phyloP scores from a whole-genome alignment of 176 grass and related monocot genomes.

The sorghum (Sorghum bicolor) region Sorghum_bicolor_NCBIv3 NC_012871.2:64155001-64155500 shows the following conservation, averaged over 20 bases:
- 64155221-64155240: background rate
- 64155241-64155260: background rate
- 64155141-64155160: slow-evolving; percentile 8
- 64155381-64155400: slow-evolving; percentile 33
- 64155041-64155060: slow-evolving; percentile 40
- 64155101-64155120: background rate
- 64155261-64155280: slow-evolving; percentile 42
- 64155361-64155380: slow-evolving; percentile 72
- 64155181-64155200: background rate
- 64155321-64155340: slow-evolving; percentile 59
- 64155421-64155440: background rate
- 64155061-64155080: slow-evolving; percentile 28
- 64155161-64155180: slow-evolving; percentile 38
- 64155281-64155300: slow-evolving; percentile 29
- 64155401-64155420: background rate
- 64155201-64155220: background rate
- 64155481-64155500: slow-evolving; percentile 34
- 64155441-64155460: slow-evolving; percentile 17
- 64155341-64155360: slow-evolving; percentile 29
- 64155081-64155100: slow-evolving; percentile 47
- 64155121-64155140: slow-evolving; percentile 50
- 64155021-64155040: slow-evolving; percentile 52
- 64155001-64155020: slow-evolving; percentile 54
- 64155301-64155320: slow-evolving; percentile 47
- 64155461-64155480: slow-evolving; percentile 55